Percentiles rank a stretch among this genome's conserved stretches.
These are phyloP conservation scores for Clitopilus passeckerianus DNA, from an alignment of 768 basidiomycete species.

Conservation along the genomic window DNA sequence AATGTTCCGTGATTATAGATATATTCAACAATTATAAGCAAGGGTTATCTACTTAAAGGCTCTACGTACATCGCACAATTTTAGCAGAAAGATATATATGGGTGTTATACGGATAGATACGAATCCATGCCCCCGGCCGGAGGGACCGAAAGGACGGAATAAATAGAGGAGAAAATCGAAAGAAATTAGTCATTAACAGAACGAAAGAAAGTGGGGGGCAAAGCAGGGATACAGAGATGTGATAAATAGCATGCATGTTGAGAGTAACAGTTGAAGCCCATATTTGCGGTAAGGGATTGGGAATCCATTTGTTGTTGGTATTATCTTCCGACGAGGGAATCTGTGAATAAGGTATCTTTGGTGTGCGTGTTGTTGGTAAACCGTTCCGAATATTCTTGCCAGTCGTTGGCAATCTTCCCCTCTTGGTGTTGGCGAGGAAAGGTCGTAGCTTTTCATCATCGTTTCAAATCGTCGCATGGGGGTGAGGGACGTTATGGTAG, in stretches of 20 bases:
- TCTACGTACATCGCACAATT: neutral
- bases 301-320: neutral
- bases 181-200: neutral
- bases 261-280: neutral
- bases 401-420: too few relatives aligned
- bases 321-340: neutral
- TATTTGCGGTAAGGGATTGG: neutral
- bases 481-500: constrained; percentile 9
- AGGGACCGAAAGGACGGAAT: neutral
- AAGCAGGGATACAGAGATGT: neutral
- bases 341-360: constrained; percentile 3
- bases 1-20: neutral
- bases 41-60: neutral
- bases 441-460: neutral
- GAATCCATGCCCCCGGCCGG: neutral
- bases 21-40: neutral
- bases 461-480: constrained; percentile 10
- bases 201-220: neutral
- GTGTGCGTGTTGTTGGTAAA: neutral
- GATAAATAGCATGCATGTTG: neutral
- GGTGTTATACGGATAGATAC: neutral
- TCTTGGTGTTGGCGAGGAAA: neutral
- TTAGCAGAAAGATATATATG: neutral
- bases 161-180: neutral
- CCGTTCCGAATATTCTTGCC: neutral